Percentiles rank a stretch among this genome's conserved stretches.
These are phyloP conservation scores for Aspergillus conjunctus DNA, from an alignment of 495 filamentous ascomycete species.

Conservation along the genomic window DNA sequence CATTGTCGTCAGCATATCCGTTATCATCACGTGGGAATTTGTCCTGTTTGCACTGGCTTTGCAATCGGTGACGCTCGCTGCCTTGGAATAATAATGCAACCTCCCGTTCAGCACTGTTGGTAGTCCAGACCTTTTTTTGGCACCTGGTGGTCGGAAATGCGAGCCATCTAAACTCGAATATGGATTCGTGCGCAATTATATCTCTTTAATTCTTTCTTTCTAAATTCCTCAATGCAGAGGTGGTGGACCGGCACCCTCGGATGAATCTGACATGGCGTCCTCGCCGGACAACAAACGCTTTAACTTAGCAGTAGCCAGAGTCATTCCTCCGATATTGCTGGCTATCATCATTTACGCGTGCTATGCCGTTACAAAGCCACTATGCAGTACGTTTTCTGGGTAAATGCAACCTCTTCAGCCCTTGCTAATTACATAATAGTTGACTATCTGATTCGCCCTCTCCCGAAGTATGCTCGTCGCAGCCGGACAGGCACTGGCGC, in stretches of 20 bases:
- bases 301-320: slow-evolving; percentile 55
- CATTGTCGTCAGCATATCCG: too few relatives aligned
- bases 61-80: background rate
- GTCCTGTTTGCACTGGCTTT: background rate
- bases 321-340: slow-evolving; percentile 61
- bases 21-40: background rate
- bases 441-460: slow-evolving; percentile 61
- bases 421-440: slow-evolving; percentile 44
- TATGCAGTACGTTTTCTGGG: slow-evolving; percentile 53
- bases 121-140: background rate
- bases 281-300: slow-evolving; percentile 43
- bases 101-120: background rate
- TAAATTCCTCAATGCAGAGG: slow-evolving; percentile 22
- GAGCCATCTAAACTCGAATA: slow-evolving; percentile 13
- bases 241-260: slow-evolving; percentile 14
- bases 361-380: slow-evolving; percentile 59
- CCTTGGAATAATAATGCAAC: background rate
- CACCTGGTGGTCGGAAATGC: slow-evolving; percentile 14
- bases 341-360: slow-evolving; percentile 62
- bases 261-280: slow-evolving; percentile 29
- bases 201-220: slow-evolving; percentile 2
- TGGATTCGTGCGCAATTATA: slow-evolving; percentile 14
- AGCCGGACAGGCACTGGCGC: slow-evolving; percentile 60
- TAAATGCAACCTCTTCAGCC: background rate
- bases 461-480: slow-evolving; percentile 39